Base-by-base conservation (phyloP, 805 yeast species). In the Kregervanrija fluxuum region DNA sequence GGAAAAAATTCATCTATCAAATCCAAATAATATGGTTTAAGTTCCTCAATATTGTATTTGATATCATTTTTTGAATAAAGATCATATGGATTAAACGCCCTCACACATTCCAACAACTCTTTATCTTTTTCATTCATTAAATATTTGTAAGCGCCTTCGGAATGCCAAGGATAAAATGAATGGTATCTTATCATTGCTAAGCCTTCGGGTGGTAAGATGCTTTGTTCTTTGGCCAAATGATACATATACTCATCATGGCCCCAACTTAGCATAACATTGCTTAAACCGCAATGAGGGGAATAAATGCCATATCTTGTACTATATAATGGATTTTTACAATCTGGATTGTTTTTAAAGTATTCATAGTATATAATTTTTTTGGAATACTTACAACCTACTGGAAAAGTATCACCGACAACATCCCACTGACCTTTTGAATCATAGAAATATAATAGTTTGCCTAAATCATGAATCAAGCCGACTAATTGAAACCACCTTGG, bases 181-280 rank as follows among this genome's bases (percentile, higher is more conserved):
- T 82, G 89, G 57, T 82, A 82, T 47, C 89, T 61, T 40, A 82
- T 81, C 85, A 82, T 82, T 1, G 88, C 87, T 43, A 82, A 64
- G 0, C 76, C 88, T 56, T 80, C 83, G 8, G 71, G 73, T 2
- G 87, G 86, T 38, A 82, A 63, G 1, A 71, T 74, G 11, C 85
- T 79, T 54, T 79, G 82, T 45, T 70, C 68, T 57, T 79, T 81
- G 11, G 85, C 85, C 31, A 82, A 66, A 54, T 81, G 85, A 52
- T 80, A 82, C 85, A 82, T 80, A 61, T 82, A 82, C 56, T 82
- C 89, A 58, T 82, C 89, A 54, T 82, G 89, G 5, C 89, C 89
- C 88, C 87, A 82, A 45, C 85, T 78, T 36, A 82, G 60, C 83
- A 82, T 79, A 28, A 82, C 85, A 35, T 78, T 77, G 47, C 78